phyloP scores from a whole-genome alignment of 495 filamentous ascomycete genomes.

The Trichoderma virens region DNA sequence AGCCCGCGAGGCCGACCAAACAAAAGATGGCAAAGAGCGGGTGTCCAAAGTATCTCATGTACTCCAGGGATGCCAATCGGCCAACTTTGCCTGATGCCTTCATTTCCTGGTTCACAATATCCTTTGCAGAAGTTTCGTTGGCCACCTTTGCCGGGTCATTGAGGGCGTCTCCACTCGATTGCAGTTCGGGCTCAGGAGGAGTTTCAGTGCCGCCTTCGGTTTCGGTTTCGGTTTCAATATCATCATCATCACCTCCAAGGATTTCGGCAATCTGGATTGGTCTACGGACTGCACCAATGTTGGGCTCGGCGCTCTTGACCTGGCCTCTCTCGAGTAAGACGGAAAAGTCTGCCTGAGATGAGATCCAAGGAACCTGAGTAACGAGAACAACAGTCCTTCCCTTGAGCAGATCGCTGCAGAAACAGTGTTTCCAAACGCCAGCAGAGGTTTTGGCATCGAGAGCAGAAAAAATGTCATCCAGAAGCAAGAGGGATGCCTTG shows the following conservation, averaged over 20 bases:
- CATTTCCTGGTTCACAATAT: constrained; percentile 15
- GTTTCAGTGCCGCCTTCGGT: background rate
- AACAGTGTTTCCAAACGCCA: constrained; percentile 40
- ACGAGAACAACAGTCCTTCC: constrained; percentile 31
- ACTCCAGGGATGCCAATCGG: constrained; percentile 29
- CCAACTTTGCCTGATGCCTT: constrained; percentile 23
- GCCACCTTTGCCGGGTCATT: constrained; percentile 9
- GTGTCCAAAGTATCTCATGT: constrained; percentile 31
- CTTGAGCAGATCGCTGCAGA: constrained; percentile 42
- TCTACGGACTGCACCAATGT: constrained; percentile 27
- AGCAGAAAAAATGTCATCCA: constrained; percentile 67
- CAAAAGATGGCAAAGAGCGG: constrained; percentile 24
- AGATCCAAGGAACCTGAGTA: constrained; percentile 35
- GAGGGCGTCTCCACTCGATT: background rate
- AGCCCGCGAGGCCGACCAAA: constrained; percentile 22
- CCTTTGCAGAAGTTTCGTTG: constrained; percentile 8
- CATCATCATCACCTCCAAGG: constrained; percentile 1
- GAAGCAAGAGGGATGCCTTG: constrained; percentile 49
- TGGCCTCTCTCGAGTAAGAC: constrained; percentile 35
- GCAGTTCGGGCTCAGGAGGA: background rate
- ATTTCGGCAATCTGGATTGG: constrained; percentile 17
- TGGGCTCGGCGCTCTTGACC: constrained; percentile 26
- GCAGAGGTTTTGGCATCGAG: constrained; percentile 45
- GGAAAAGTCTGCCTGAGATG: constrained; percentile 38
- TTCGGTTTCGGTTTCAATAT: background rate